A percentile compares a stretch with the other conserved stretches of the same genome.
Conservation (phyloP, 139 green algal genomes). For the Micractinium sp. region DNA sequence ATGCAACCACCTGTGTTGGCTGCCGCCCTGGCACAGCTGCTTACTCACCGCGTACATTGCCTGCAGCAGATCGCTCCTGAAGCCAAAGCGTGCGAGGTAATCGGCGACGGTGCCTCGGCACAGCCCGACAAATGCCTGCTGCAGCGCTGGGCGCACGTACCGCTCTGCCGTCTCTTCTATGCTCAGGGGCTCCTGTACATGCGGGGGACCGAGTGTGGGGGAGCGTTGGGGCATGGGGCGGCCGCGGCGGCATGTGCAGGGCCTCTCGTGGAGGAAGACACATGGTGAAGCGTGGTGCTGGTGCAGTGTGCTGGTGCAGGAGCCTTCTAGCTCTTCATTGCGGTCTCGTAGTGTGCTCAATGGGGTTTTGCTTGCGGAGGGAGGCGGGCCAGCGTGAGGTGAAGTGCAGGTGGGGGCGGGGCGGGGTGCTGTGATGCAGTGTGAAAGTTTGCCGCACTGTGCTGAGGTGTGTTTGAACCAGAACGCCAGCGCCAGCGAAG, state of each 20-base stretch:
- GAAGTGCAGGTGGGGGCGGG: not conserved
- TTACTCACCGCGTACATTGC: constrained; percentile 65
- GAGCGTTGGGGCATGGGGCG: constrained; percentile 42
- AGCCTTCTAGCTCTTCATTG: too few species aligned
- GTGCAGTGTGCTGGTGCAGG: too few species aligned
- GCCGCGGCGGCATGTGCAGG: too few species aligned
- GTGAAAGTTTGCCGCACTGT: too few species aligned
- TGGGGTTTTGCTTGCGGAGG: not conserved
- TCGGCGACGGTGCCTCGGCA: constrained; percentile 39
- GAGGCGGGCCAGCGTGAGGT: too few species aligned
- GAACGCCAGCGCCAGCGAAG: too few species aligned
- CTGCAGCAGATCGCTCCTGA: constrained; percentile 58
- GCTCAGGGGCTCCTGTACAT: constrained; percentile 48
- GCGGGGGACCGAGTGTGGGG: too few species aligned
- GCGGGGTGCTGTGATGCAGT: not conserved
- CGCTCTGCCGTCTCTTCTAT: constrained; percentile 64
- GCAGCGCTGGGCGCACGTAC: constrained; percentile 54
- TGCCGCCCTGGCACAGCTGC: not conserved
- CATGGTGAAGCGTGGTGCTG: too few species aligned
- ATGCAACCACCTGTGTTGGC: not conserved
- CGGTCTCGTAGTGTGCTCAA: not conserved
- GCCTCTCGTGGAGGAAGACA: too few species aligned
- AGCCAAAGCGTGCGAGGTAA: constrained; percentile 66
- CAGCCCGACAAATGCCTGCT: constrained; percentile 57
- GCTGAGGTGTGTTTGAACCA: too few species aligned